phyloP scores from a whole-genome alignment of 345 rosid genomes.

The Eutrema japonicum region DNA sequence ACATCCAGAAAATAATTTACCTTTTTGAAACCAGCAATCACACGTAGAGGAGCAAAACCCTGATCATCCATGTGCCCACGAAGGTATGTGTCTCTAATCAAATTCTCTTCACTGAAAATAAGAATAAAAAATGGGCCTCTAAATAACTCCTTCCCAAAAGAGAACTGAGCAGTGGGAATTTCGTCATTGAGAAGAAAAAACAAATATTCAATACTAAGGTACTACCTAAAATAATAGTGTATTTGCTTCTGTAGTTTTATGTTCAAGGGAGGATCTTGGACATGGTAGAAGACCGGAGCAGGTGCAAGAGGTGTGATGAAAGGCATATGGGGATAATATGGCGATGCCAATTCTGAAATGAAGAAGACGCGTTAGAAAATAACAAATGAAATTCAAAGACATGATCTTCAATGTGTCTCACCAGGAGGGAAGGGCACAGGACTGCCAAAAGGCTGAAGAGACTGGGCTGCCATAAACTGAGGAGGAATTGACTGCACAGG shows the following conservation, averaged over 20 bases:
- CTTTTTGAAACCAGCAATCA: conserved; percentile 81
- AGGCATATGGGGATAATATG: conserved; percentile 60
- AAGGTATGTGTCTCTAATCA: conserved; percentile 74
- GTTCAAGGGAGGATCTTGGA: conserved; percentile 60
- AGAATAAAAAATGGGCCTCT: conserved; percentile 33
- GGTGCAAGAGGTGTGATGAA: conserved; percentile 49
- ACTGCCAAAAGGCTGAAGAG: conserved; percentile 54
- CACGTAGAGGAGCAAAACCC: conserved; percentile 75
- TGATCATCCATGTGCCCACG: conserved; percentile 85
- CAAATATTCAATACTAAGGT: conserved; percentile 10
- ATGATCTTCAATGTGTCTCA: conserved; percentile 45
- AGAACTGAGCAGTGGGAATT: conserved; percentile 2
- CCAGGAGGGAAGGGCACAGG: conserved; percentile 64
- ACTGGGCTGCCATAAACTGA: conserved; percentile 58
- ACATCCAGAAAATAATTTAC: conserved; percentile 47
- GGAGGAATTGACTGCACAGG: conserved; percentile 54
- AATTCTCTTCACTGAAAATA: conserved; percentile 72
- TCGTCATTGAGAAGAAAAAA: conserved; percentile 7
- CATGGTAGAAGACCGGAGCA: conserved; percentile 52
- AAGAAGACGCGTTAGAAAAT: conserved; percentile 38
- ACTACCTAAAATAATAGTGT: conserved; percentile 88
- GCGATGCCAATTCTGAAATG: conserved; percentile 56
- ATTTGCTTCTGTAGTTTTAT: conserved; percentile 64
- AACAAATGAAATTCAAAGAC: conserved; percentile 10
- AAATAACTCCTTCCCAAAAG: conserved; percentile 22